These are phyloP conservation scores for Aspergillus steynii DNA, from an alignment of 495 filamentous ascomycete genomes.

Conservation along the genomic window DNA sequence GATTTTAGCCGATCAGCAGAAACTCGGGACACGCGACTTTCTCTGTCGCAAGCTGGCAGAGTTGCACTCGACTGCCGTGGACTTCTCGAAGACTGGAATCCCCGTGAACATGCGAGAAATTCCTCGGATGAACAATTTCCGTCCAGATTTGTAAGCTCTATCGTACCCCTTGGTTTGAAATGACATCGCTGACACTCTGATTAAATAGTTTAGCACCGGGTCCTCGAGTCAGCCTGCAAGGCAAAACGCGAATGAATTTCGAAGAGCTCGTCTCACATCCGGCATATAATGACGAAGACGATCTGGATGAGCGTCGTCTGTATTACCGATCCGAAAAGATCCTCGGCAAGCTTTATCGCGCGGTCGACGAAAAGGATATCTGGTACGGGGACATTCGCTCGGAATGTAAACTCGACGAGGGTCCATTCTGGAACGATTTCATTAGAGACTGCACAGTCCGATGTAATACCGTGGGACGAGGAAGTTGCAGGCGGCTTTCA, in stretches of 20 bases:
- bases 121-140: constrained; percentile 38
- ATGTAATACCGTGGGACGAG: constrained; percentile 41
- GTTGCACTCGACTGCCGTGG: constrained; percentile 75
- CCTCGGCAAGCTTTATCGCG: constrained; percentile 70
- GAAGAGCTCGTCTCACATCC: constrained; percentile 12
- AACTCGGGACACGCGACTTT: constrained; percentile 52
- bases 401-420: neutral
- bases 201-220: constrained; percentile 58
- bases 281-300: constrained; percentile 52
- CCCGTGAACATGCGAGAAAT: constrained; percentile 51
- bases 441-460: constrained; percentile 43
- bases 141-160: constrained; percentile 55
- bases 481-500: constrained; percentile 46
- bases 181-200: neutral
- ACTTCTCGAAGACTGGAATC: constrained; percentile 79
- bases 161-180: neutral
- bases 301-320: constrained; percentile 31
- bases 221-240: constrained; percentile 55
- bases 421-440: constrained; percentile 22
- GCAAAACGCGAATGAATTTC: constrained; percentile 15
- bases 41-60: constrained; percentile 65
- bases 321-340: constrained; percentile 72
- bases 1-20: constrained; percentile 64
- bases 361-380: constrained; percentile 71
- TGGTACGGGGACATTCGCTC: constrained; percentile 47